Percentiles rank a stretch among this genome's conserved stretches.
Evolutionary conservation across 345 rosid species (phyloP).

Genomic region (Gynandropsis gynandra): DNA sequence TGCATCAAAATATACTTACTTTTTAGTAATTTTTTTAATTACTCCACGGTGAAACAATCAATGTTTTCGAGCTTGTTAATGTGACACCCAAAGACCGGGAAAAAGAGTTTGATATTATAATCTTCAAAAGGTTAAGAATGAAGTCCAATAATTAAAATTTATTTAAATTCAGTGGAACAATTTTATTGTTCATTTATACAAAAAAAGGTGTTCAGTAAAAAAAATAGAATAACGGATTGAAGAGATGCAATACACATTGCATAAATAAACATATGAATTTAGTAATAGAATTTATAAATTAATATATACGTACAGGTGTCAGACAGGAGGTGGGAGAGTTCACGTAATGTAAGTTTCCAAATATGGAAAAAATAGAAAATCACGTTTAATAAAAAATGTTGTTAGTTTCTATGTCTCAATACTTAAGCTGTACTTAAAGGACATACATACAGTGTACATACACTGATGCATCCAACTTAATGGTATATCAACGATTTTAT

Average conservation of each 20-base stretch:
- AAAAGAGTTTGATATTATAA: no score
- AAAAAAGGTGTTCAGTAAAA: conserved; percentile 22
- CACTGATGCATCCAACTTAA: neutral
- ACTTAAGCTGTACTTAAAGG: conserved; percentile 19
- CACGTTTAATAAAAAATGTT: neutral
- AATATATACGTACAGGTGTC: conserved; percentile 24
- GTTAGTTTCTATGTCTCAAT: conserved; percentile 16
- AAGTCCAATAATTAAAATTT: no score
- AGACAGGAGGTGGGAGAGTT: conserved; percentile 25
- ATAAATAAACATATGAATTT: conserved; percentile 7
- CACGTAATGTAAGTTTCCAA: conserved; percentile 26
- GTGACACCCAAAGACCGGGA: no score
- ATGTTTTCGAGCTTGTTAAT: no score
- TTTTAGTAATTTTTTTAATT: no score
- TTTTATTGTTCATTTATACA: no score
- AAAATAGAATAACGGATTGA: conserved; percentile 13
- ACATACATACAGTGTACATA: neutral
- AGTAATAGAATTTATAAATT: neutral
- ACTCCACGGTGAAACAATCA: no score
- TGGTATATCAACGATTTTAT: neutral
- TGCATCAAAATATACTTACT: no score
- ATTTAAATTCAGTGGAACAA: conserved; percentile 5
- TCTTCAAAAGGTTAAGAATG: no score
- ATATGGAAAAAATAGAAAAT: conserved; percentile 20
- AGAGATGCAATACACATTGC: conserved; percentile 19